phyloP scores from a whole-genome alignment of 1,284 basidiomycete species.

The Malassezia equina region DNA sequence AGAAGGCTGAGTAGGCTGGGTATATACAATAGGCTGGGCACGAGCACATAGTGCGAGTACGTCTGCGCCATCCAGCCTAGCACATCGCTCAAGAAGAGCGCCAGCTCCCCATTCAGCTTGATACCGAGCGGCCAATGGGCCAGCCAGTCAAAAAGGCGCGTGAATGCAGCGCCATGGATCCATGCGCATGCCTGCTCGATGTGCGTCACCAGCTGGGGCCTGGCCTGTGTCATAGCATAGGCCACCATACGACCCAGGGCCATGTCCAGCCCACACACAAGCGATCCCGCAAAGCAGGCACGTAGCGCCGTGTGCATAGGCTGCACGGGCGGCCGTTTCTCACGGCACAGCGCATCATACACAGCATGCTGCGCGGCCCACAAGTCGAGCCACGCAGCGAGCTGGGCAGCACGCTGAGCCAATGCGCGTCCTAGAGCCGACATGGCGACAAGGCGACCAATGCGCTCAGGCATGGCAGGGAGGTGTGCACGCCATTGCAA shows the following conservation, averaged over 20 bases:
- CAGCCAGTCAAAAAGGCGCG: constrained; percentile 63
- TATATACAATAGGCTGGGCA: constrained; percentile 4
- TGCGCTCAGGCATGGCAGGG: not conserved
- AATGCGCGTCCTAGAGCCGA: not conserved
- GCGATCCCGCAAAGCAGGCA: not conserved
- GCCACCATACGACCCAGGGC: not conserved
- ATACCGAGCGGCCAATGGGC: constrained; percentile 91
- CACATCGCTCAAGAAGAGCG: constrained; percentile 67
- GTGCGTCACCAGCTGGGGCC: not conserved
- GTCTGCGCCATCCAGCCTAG: constrained; percentile 33
- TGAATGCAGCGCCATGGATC: constrained; percentile 16
- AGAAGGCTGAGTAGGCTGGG: not conserved
- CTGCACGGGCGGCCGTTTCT: not conserved
- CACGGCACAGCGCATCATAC: not conserved
- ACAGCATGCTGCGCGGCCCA: not conserved
- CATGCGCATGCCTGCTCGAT: not conserved
- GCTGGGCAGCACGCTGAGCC: not conserved
- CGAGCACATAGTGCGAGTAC: constrained; percentile 16
- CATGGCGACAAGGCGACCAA: not conserved
- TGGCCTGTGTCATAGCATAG: not conserved
- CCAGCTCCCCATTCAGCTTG: constrained; percentile 88
- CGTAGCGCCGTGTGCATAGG: not conserved
- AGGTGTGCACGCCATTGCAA: not conserved
- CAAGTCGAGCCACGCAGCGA: not conserved
- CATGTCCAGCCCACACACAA: not conserved